Conservation (phyloP, 2,329 filamentous ascomycete genomes). For the Daldinia sp. region DNA sequence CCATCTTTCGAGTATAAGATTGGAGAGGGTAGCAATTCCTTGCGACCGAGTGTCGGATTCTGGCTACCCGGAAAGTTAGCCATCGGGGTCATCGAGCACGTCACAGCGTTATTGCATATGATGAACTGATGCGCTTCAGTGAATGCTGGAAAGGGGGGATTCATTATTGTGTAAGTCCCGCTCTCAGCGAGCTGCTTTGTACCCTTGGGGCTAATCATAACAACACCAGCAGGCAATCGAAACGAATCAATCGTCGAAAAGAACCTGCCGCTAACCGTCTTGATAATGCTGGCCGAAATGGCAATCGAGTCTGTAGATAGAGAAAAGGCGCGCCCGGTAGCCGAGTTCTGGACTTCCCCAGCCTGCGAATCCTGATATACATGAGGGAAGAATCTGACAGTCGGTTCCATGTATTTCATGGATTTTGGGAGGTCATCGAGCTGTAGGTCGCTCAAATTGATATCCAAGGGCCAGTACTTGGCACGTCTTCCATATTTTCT, state of each 20-base stretch:
- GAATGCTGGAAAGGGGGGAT: not conserved
- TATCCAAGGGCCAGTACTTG: not conserved
- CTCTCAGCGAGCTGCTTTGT: not conserved
- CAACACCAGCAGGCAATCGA: constrained; percentile 10
- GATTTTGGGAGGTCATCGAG: not conserved
- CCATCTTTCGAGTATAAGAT: not conserved
- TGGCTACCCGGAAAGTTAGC: not conserved
- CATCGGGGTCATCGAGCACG: too few species aligned
- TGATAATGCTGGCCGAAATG: not conserved
- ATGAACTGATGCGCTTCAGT: not conserved
- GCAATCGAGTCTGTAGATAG: not conserved
- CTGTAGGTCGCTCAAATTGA: not conserved
- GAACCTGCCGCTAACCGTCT: not conserved
- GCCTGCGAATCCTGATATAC: not conserved
- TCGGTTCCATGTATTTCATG: not conserved
- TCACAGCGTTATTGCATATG: constrained; percentile 18
- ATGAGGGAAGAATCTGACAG: not conserved
- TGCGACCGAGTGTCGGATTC: not conserved
- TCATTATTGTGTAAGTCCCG: constrained; percentile 17
- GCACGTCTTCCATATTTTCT: not conserved
- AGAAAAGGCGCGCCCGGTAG: not conserved
- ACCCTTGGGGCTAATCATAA: not conserved
- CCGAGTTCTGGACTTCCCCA: not conserved
- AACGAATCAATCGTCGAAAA: not conserved
- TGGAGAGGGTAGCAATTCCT: not conserved